phyloP scores from a whole-genome alignment of 1,139 yeast genomes.

The Yamadazyma trypodendri region DNA sequence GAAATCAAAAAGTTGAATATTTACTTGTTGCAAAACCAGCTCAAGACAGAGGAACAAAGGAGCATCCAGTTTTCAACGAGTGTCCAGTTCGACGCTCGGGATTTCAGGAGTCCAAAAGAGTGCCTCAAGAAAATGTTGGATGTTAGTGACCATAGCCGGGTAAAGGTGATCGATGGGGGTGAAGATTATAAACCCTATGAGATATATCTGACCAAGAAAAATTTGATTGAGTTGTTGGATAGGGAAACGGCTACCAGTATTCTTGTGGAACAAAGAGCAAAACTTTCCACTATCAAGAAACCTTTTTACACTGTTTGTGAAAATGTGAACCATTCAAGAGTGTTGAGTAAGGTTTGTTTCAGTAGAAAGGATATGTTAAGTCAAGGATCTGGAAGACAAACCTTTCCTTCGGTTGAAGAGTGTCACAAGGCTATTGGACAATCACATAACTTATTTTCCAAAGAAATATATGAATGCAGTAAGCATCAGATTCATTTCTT shows the following conservation, averaged over 20 bases:
- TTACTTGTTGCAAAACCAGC: slow-evolving; percentile 17
- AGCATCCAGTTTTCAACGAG: background rate
- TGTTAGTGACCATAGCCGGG: background rate
- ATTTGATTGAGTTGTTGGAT: slow-evolving; percentile 17
- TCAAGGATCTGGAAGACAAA: slow-evolving; percentile 15
- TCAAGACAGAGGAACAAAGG: slow-evolving; percentile 3
- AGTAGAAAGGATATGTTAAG: slow-evolving; percentile 19
- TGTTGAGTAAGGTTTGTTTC: slow-evolving; percentile 28
- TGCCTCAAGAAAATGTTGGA: slow-evolving; percentile 1
- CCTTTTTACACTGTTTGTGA: slow-evolving; percentile 58
- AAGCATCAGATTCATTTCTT: slow-evolving; percentile 56
- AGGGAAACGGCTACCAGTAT: slow-evolving; percentile 17
- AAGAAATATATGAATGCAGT: slow-evolving; percentile 41
- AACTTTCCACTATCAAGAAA: slow-evolving; percentile 3
- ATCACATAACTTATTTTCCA: slow-evolving; percentile 22
- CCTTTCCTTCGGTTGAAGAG: slow-evolving; percentile 18
- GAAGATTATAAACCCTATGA: slow-evolving; percentile 2
- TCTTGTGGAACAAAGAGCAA: slow-evolving; percentile 14
- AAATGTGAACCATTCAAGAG: slow-evolving; percentile 42
- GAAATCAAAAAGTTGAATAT: slow-evolving; percentile 7
- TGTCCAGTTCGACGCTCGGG: background rate
- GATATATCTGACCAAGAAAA: slow-evolving; percentile 6
- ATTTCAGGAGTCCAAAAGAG: slow-evolving; percentile 5
- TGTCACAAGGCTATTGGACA: slow-evolving; percentile 20
- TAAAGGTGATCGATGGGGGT: slow-evolving; percentile 5